Percentiles rank a stretch among this genome's conserved stretches.
Evolutionary conservation across 139 green algal genomes (phyloP).

Genomic region (Ostreobium quekettii): DNA sequence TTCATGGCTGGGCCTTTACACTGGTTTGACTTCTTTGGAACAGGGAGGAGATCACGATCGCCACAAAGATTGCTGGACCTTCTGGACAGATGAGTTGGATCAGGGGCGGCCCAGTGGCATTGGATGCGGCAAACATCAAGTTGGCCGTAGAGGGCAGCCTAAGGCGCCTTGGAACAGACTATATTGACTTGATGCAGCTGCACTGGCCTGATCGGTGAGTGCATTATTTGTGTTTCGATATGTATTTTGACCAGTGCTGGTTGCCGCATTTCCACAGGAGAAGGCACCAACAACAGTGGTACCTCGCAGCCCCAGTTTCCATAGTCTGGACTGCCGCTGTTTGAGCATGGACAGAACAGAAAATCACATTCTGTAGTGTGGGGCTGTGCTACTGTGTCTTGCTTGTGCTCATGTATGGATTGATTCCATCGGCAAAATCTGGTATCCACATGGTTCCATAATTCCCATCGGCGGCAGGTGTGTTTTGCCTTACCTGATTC

Average conservation of each 20-base stretch:
- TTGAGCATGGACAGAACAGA: too few relatives aligned
- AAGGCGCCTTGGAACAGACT: slow-evolving; percentile 66
- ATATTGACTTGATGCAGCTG: slow-evolving; percentile 86
- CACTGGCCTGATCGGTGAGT: slow-evolving; percentile 82
- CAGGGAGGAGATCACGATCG: slow-evolving; percentile 49
- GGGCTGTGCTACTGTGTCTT: too few relatives aligned
- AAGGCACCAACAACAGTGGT: too few relatives aligned
- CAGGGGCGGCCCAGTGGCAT: slow-evolving; percentile 43
- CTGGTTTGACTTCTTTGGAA: not conserved
- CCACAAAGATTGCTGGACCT: slow-evolving; percentile 71
- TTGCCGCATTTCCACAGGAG: too few relatives aligned
- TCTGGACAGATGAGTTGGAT: slow-evolving; percentile 79
- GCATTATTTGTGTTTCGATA: not conserved
- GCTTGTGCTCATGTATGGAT: too few relatives aligned
- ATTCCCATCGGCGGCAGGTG: too few relatives aligned
- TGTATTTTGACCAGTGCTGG: not conserved
- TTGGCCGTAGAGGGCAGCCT: slow-evolving; percentile 65
- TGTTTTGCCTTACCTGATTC: not conserved
- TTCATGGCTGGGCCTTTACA: not conserved
- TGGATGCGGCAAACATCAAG: slow-evolving; percentile 57
- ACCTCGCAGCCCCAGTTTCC: too few relatives aligned
- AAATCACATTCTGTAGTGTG: too few relatives aligned
- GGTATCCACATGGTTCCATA: too few relatives aligned
- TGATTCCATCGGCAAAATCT: too few relatives aligned
- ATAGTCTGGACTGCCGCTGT: too few relatives aligned